A percentile compares a stretch with the other conserved stretches of the same genome.
Conservation (phyloP, 2,329 filamentous ascomycete genomes). For the Decorospora gaudefroyi region DNA sequence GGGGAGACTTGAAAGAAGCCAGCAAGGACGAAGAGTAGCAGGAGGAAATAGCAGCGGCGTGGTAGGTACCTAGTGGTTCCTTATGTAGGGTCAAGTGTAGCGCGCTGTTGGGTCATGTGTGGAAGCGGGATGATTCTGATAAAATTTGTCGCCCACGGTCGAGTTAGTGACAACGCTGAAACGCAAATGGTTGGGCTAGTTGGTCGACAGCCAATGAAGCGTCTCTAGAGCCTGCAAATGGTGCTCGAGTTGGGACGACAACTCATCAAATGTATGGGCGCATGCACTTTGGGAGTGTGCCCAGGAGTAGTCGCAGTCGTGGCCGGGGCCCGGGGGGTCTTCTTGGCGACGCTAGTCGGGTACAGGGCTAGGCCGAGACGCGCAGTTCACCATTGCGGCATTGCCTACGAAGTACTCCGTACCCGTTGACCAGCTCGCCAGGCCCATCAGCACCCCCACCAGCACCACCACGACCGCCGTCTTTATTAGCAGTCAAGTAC, state of each 20-base stretch:
- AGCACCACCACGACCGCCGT: too few species aligned
- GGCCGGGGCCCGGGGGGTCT: conserved; percentile 2
- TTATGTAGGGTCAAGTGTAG: conserved; percentile 38
- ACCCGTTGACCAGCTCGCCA: too few species aligned
- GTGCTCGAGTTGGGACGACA: conserved; percentile 42
- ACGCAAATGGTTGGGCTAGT: conserved; percentile 45
- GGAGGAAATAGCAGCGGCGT: conserved; percentile 18
- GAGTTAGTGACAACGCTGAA: conserved; percentile 43
- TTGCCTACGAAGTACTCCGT: too few species aligned
- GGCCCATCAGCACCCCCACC: too few species aligned
- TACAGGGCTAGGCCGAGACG: conserved; percentile 15
- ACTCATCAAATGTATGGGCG: conserved; percentile 45
- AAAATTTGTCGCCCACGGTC: conserved; percentile 35
- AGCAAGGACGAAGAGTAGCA: conserved; percentile 7
- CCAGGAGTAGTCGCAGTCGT: too few species aligned
- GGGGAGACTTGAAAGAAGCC: background rate
- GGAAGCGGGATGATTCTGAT: conserved; percentile 44
- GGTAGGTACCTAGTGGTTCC: conserved; percentile 26
- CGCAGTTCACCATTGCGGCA: conserved; percentile 9
- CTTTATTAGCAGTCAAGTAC: background rate
- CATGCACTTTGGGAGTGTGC: conserved; percentile 30
- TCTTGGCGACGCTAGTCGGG: conserved; percentile 24
- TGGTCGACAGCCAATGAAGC: conserved; percentile 36
- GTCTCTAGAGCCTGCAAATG: conserved; percentile 31
- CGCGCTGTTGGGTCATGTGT: conserved; percentile 44